Percentiles rank a stretch among this genome's conserved stretches.
phyloP scores from a whole-genome alignment of 176 grass and related monocot genomes.

The bread wheat (Triticum aestivum) region DNA sequence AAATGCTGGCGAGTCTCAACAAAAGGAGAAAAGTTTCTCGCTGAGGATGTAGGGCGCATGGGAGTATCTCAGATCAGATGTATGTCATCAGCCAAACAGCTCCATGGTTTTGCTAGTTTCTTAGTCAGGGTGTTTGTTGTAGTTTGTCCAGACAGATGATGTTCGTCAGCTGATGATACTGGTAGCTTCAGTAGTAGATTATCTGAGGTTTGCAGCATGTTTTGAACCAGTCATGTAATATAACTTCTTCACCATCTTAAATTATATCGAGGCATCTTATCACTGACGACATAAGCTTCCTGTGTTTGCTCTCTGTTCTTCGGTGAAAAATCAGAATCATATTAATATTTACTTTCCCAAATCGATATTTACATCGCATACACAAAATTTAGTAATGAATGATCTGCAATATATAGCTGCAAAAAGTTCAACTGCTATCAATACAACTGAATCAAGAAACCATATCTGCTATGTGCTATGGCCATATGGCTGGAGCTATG shows the following conservation, averaged over 20 bases:
- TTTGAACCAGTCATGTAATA: background rate
- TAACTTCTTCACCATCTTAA: background rate
- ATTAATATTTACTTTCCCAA: background rate
- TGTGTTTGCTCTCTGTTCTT: background rate
- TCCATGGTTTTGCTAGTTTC: slow-evolving; percentile 14
- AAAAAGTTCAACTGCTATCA: background rate
- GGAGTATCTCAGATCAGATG: slow-evolving; percentile 22
- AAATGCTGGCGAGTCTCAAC: slow-evolving; percentile 47
- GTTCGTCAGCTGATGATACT: background rate
- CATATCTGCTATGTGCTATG: background rate
- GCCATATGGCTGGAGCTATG: slow-evolving; percentile 9
- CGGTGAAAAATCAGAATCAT: slow-evolving; percentile 1
- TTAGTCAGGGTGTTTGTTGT: background rate
- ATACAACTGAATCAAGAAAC: slow-evolving; percentile 3
- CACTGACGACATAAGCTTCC: background rate
- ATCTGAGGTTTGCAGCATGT: background rate
- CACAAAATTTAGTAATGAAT: background rate
- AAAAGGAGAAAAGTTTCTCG: slow-evolving; percentile 67
- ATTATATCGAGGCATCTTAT: background rate
- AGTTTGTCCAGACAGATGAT: background rate
- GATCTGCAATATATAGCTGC: background rate
- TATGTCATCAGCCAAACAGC: slow-evolving; percentile 23
- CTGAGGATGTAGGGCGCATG: slow-evolving; percentile 10
- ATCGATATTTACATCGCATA: background rate
- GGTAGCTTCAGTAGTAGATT: slow-evolving; percentile 6